These are phyloP conservation scores for Perilla frutescens DNA, from an alignment of 257 asterid species.

Conservation along the genomic window DNA sequence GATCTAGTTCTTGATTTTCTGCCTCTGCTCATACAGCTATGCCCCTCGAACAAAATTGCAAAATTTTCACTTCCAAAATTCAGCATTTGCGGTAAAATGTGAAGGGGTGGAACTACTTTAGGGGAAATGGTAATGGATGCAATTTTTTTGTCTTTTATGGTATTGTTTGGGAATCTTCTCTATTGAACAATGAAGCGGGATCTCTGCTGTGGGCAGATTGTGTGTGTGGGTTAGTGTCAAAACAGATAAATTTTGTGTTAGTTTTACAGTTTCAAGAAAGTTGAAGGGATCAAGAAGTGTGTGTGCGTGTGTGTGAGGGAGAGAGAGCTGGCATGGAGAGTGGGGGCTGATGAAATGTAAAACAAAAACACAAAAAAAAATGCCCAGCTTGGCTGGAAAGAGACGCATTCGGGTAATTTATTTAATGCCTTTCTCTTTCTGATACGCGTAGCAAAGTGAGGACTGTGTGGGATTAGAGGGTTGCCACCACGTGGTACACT, in stretches of 20 bases:
- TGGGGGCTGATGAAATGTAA: conserved; percentile 34
- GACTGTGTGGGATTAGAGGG: conserved; percentile 24
- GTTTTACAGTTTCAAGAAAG: conserved; percentile 39
- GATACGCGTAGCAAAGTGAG: neutral
- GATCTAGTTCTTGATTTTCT: conserved; percentile 60
- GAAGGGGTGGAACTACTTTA: conserved; percentile 47
- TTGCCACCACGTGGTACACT: conserved; percentile 52
- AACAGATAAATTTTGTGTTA: conserved; percentile 43
- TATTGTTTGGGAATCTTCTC: conserved; percentile 30
- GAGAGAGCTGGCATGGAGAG: conserved; percentile 35
- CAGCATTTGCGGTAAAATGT: conserved; percentile 27
- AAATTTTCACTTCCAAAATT: neutral
- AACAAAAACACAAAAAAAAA: conserved; percentile 31
- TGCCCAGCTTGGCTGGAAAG: conserved; percentile 69
- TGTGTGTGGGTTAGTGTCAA: conserved; percentile 38
- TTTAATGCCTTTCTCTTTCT: conserved; percentile 23
- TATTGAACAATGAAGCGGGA: conserved; percentile 36
- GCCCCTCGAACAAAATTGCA: neutral
- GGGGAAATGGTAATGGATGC: conserved; percentile 13
- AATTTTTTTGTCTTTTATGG: conserved; percentile 21
- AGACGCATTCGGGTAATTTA: conserved; percentile 36
- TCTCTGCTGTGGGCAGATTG: conserved; percentile 43
- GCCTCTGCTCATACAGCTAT: conserved; percentile 36
- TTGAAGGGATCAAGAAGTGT: conserved; percentile 34
- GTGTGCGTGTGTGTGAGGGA: conserved; percentile 18